These are phyloP conservation scores for Dictyophora rubrovolvata DNA, from an alignment of 768 basidiomycete genomes.

Conservation along the genomic window DNA sequence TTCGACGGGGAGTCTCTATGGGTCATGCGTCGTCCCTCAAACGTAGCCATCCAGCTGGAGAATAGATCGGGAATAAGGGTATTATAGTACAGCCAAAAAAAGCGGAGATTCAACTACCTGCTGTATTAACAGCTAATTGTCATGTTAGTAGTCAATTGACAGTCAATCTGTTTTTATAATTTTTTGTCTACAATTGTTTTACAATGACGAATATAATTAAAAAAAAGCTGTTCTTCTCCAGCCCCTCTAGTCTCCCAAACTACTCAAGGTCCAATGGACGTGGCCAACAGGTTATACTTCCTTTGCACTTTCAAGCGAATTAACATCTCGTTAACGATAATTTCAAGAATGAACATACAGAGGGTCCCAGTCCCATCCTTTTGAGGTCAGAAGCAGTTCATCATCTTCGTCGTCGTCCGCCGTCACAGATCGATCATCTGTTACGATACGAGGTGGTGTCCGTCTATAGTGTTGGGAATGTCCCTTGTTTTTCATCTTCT, in stretches of 20 bases:
- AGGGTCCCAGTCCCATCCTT: conserved; percentile 12
- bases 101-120: conserved; percentile 3
- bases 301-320: background rate
- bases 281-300: background rate
- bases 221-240: background rate
- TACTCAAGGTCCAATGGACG: background rate
- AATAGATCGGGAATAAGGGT: background rate
- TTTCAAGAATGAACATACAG: background rate
- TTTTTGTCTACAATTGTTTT: background rate
- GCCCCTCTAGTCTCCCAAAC: background rate
- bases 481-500: background rate
- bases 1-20: conserved; percentile 7
- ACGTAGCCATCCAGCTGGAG: background rate
- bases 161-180: background rate
- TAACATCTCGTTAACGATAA: background rate
- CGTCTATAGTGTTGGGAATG: background rate
- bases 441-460: background rate
- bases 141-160: too few relatives aligned
- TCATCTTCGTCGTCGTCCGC: conserved; percentile 7
- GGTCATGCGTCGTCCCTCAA: background rate
- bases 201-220: background rate
- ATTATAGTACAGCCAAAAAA: background rate
- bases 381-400: conserved; percentile 10
- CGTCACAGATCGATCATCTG: background rate
- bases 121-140: too few relatives aligned